Evolutionary conservation across 176 grass and related monocot species (phyloP), one percentile per base, ranked within the genome.

Genomic region (Aegilops longissima): DNA sequence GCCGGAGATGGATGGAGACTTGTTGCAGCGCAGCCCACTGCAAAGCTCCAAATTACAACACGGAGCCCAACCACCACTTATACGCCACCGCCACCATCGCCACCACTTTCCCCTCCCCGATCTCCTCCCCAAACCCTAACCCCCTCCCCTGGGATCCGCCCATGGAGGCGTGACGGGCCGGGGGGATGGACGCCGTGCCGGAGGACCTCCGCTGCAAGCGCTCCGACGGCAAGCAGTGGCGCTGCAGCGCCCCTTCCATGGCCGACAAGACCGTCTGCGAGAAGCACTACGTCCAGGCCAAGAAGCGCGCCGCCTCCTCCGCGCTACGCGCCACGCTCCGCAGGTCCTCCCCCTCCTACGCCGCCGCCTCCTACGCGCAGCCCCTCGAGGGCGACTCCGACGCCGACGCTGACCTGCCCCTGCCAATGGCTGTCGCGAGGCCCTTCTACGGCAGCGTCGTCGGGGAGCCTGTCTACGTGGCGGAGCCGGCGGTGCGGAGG

Each of bases 221-320:
- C 74, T 99, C 97, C 29, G 97, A 99, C 81, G 97, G 97, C 42
- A 99, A 99, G 92, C 97, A 99, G 92, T 99, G 97, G 97, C 88
- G 97, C 34, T 99, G 97, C 92, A 94, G 88, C 82, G 97, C 94
- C 3, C 76, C 86, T 21, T 96, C 97, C 70, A 94, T 99, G 94
- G 94, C 94, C 51, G 97, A 91, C 84, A 98, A 98, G 89, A 99
- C 97, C 21, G 97, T 99, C 64, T 99, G 94, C 68, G 87, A 99
- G 87, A 99, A 99, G 90, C 97, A 99, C 81, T 99, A 96, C 87
- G 88, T 99, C 80, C 97, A 99, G 90, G 92, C 97, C 49, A 99
- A 99, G 92, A 96, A 87, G 85, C 88, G 97, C 79, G 92, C 97
- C 77, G 97, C 97, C 20, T 94, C 93, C 77, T 96, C 97, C 38